phyloP scores from a whole-genome alignment of 768 basidiomycete species.

The Leucosporidium yakuticum region DNA sequence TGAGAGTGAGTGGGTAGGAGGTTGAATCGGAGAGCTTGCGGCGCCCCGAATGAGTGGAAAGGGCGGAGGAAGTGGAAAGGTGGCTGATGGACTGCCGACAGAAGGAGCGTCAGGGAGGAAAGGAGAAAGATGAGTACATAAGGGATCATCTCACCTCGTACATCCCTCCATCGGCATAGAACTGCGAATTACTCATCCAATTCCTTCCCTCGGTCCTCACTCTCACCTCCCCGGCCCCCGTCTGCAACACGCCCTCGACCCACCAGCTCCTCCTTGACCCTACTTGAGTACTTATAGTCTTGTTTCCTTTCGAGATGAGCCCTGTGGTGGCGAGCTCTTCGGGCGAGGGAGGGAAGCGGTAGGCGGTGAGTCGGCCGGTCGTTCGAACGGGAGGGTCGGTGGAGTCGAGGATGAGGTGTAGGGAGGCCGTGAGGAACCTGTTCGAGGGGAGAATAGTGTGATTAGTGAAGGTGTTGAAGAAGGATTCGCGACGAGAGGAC shows the following conservation, averaged over 20 bases:
- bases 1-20: slow-evolving; percentile 10
- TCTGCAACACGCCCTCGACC: no score
- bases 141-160: slow-evolving; percentile 10
- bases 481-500: no score
- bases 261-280: no score
- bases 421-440: slow-evolving; percentile 16
- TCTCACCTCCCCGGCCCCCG: no score
- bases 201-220: no score
- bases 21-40: background rate
- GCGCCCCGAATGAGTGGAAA: background rate
- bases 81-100: background rate
- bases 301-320: no score
- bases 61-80: no score
- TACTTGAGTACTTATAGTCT: no score
- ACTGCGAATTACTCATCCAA: slow-evolving; percentile 5
- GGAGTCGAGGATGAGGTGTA: slow-evolving; percentile 12
- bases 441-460: no score
- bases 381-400: slow-evolving; percentile 7
- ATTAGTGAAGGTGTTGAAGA: no score
- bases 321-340: no score
- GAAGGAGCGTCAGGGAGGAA: background rate
- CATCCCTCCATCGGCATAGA: background rate
- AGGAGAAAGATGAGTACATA: background rate
- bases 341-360: background rate
- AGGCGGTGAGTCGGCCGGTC: background rate